Evolutionary conservation across 352 stramenopile species (phyloP), one percentile per base, ranked within the genome.

Genomic region (Phytophthora fragariae): DNA sequence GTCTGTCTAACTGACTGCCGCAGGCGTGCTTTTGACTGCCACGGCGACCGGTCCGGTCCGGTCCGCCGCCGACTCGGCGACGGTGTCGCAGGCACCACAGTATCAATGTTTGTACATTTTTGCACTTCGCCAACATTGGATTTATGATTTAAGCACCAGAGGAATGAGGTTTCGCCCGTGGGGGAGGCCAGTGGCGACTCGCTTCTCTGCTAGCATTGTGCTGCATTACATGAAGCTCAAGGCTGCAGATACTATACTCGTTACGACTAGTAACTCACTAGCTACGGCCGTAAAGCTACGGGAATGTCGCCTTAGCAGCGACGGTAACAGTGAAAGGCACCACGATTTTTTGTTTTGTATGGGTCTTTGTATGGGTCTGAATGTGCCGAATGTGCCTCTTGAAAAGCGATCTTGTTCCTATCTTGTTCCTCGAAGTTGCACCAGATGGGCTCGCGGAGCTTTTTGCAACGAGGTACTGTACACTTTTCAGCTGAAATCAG

Each of bases 381-480:
- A 41, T 27, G 24, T 27, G 24, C 24, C 24, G 24, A 41, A 41
- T 15, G 41, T 49, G 41, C 14, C 41, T 14, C 41, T 49, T 49
- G 41, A 58, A 29, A 31, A 41, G 35, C 35, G 35, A n/a, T n/a
- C n/a, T n/a, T n/a, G n/a, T n/a, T n/a, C n/a, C n/a, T n/a, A 41
- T 41, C 68, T n/a, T 29, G 49, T 76, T 76, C 69, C 21, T 52
- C n/a, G 63, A 76, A 76, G 49, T n/a, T 59, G 47, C 35, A 41
- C 35, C 35, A 41, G 35, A 41, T 41, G 35, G 35, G 3, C 33
- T 10, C 24, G 24, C 24, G 24, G 33, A 37, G 33, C 33, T 37
- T 37, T 10, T 41, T 12, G 9, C 35, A 10, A 41, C 24, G 24
- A 27, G 24, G n/a, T n/a, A n/a, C n/a, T n/a, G 24, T 27, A 27